Percentiles rank a stretch among this genome's conserved stretches.
Conservation (phyloP, 208 protist species). For the Crithidia sp. region DNA sequence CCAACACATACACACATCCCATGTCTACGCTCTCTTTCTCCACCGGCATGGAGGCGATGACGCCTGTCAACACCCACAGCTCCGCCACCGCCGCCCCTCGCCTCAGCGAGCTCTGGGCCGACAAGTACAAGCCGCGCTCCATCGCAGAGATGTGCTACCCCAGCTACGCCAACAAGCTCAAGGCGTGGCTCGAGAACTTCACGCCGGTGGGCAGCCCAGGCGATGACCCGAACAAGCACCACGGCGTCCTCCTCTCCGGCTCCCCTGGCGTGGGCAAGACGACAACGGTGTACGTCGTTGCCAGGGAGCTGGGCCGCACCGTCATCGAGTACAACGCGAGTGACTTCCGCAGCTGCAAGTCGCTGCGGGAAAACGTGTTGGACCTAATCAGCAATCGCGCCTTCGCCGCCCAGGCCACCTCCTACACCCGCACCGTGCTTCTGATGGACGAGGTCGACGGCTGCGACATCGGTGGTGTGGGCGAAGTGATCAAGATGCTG, state of each 20-base stretch:
- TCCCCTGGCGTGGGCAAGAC: conserved; percentile 99
- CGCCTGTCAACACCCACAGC: background rate
- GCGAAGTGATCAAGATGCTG: conserved; percentile 96
- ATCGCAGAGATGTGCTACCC: conserved; percentile 94
- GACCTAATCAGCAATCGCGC: conserved; percentile 78
- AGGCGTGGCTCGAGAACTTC: conserved; percentile 93
- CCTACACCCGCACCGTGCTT: conserved; percentile 84
- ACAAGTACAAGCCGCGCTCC: conserved; percentile 96
- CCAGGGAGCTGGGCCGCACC: conserved; percentile 81
- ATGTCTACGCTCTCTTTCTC: conserved; percentile 8
- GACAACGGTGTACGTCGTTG: conserved; percentile 94
- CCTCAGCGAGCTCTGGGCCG: conserved; percentile 91
- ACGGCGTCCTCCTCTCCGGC: conserved; percentile 93
- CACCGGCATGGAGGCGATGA: background rate
- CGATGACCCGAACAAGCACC: conserved; percentile 58
- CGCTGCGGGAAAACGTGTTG: conserved; percentile 83
- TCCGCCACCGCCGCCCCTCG: conserved; percentile 3
- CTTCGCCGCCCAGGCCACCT: conserved; percentile 59
- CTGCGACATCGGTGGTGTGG: conserved; percentile 98
- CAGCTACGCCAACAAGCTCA: conserved; percentile 82
- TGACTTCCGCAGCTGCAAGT: conserved; percentile 96
- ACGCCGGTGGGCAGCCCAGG: conserved; percentile 44
- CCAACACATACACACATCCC: background rate
- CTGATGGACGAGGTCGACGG: conserved; percentile 99
- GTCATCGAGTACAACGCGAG: conserved; percentile 99